These are phyloP conservation scores for Nigrospora osmanthi DNA, from an alignment of 2,329 filamentous ascomycete species.

Conservation along the genomic window DNA sequence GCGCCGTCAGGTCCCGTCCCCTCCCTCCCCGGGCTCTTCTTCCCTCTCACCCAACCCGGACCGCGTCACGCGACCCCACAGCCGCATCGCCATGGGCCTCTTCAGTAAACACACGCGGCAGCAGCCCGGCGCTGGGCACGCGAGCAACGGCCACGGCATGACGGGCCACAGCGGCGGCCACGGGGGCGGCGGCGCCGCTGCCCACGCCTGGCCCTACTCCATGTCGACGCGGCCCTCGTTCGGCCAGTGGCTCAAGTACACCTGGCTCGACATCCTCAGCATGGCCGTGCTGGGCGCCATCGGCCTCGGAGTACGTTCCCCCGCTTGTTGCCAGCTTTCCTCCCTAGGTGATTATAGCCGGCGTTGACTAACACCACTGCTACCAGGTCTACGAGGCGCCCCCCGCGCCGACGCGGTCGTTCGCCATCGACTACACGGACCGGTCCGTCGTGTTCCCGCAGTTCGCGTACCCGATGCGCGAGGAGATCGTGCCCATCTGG, in stretches of 20 bases:
- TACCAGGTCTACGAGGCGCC: conserved; percentile 56
- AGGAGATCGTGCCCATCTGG: conserved; percentile 67
- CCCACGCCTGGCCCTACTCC: conserved; percentile 16
- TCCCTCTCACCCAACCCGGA: too few species aligned
- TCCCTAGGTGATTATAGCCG: too few species aligned
- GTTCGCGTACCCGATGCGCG: conserved; percentile 63
- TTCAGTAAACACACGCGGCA: conserved; percentile 11
- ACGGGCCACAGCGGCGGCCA: not conserved
- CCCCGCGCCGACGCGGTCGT: conserved; percentile 61
- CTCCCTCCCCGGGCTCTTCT: too few species aligned
- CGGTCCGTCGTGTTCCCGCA: conserved; percentile 59
- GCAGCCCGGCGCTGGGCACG: not conserved
- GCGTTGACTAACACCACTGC: too few species aligned
- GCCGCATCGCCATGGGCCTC: conserved; percentile 8
- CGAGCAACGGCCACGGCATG: not conserved
- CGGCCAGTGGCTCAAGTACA: conserved; percentile 62
- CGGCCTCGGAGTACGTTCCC: conserved; percentile 52
- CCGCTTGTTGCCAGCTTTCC: not conserved
- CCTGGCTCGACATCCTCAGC: conserved; percentile 59
- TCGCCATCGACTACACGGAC: conserved; percentile 58
- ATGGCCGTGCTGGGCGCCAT: conserved; percentile 59
- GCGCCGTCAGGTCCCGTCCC: too few species aligned
- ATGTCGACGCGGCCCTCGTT: conserved; percentile 51
- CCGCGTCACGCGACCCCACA: too few species aligned
- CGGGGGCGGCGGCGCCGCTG: not conserved